A percentile compares a stretch with the other conserved stretches of the same genome.
phyloP scores from a whole-genome alignment of 192 early-diverging fungal species.

The Coemansia sp. region DNA sequence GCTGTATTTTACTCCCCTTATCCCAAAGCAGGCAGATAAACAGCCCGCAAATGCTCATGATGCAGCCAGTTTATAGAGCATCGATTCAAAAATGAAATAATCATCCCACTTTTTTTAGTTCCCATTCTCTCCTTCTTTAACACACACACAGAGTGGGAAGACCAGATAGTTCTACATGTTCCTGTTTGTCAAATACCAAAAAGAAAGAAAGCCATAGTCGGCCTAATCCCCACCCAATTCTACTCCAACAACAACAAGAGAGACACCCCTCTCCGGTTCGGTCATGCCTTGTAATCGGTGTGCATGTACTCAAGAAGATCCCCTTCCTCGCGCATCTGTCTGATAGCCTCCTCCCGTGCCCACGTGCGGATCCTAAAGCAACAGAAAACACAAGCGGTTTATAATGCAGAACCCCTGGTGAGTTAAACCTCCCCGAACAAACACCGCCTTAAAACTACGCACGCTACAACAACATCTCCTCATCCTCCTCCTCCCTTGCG shows the following conservation, averaged over 20 bases:
- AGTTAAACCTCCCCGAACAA: background rate
- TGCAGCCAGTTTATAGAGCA: background rate
- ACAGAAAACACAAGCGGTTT: background rate
- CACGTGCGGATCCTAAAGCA: slow-evolving; percentile 64
- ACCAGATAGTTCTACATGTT: background rate
- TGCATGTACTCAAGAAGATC: slow-evolving; percentile 63
- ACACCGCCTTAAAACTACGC: background rate
- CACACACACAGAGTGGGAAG: background rate
- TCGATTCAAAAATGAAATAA: background rate
- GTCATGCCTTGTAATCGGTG: slow-evolving; percentile 43
- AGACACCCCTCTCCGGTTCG: background rate
- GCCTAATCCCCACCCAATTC: too few species aligned
- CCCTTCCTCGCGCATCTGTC: slow-evolving; percentile 69
- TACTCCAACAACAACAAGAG: background rate
- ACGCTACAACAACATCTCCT: background rate
- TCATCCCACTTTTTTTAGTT: background rate
- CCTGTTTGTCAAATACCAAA: background rate
- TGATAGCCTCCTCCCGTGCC: slow-evolving; percentile 75
- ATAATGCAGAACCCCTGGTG: background rate
- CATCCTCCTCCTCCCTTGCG: too few species aligned
- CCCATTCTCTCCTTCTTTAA: background rate
- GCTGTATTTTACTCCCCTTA: too few species aligned
- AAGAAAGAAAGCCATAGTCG: slow-evolving; percentile 3
- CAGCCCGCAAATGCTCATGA: too few species aligned
- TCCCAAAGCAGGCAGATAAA: too few species aligned